Conservation (phyloP, 257 asterid genomes). For the Coffea eugenioides region DNA sequence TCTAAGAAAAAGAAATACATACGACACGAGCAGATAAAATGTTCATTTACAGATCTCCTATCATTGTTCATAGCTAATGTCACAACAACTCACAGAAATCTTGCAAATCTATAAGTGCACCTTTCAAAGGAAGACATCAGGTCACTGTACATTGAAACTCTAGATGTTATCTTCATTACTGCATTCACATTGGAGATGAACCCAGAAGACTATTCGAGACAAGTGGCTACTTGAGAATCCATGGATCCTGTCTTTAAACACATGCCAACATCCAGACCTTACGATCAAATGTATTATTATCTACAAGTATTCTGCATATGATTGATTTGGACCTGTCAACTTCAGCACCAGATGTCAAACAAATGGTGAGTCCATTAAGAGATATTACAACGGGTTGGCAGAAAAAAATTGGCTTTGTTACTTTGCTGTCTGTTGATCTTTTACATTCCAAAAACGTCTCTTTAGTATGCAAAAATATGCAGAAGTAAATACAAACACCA, state of each 20-base stretch:
- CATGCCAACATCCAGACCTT: background rate
- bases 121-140: constrained; percentile 5
- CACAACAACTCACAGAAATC: background rate
- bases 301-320: background rate
- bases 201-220: background rate
- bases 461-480: background rate
- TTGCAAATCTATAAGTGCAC: background rate
- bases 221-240: background rate
- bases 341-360: background rate
- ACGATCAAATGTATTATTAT: background rate
- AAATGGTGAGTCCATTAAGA: background rate
- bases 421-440: background rate
- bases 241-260: background rate
- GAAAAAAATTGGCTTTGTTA: background rate
- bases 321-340: background rate
- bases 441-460: background rate
- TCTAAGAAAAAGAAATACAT: background rate
- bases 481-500: background rate
- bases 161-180: background rate
- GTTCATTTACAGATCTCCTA: background rate
- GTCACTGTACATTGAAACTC: background rate
- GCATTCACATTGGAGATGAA: background rate
- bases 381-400: background rate
- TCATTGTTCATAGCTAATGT: background rate
- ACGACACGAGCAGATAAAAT: background rate